Conservation (phyloP, 1,284 basidiomycete genomes). For the Marasmius tenuissimus region DNA sequence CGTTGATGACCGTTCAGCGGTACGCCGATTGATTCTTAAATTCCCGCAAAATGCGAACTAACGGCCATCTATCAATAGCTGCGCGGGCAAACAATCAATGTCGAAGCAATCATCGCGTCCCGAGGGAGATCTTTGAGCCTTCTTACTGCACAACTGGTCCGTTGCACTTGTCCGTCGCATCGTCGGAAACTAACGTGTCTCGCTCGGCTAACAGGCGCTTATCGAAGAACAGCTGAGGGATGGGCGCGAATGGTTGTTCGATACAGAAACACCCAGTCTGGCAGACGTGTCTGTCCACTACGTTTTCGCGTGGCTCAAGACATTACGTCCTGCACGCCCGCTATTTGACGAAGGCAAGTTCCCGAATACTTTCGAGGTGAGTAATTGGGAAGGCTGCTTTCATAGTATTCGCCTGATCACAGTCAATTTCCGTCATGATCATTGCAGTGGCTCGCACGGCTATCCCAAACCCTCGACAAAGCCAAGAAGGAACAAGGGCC, state of each 20-base stretch:
- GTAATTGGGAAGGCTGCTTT: slow-evolving; percentile 11
- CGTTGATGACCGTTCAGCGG: slow-evolving; percentile 45
- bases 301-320: slow-evolving; percentile 42
- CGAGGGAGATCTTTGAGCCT: slow-evolving; percentile 32
- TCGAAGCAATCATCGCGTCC: slow-evolving; percentile 30
- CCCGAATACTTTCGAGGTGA: slow-evolving; percentile 41
- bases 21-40: slow-evolving; percentile 20
- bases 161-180: slow-evolving; percentile 17
- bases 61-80: slow-evolving; percentile 4
- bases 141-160: slow-evolving; percentile 41
- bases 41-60: neutral
- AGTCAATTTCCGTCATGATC: neutral
- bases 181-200: neutral
- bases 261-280: slow-evolving; percentile 49
- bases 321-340: slow-evolving; percentile 31
- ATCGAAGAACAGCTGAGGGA: slow-evolving; percentile 55
- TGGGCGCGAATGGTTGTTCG: slow-evolving; percentile 58
- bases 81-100: slow-evolving; percentile 35
- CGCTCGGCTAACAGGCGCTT: slow-evolving; percentile 31
- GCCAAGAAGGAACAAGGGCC: slow-evolving; percentile 4
- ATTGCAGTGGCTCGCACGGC: slow-evolving; percentile 12
- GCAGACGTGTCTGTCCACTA: slow-evolving; percentile 54
- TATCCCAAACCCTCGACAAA: neutral
- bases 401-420: neutral
- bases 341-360: slow-evolving; percentile 40